Conservation (phyloP, 768 basidiomycete species). For the Tulasnella sp. region DNA sequence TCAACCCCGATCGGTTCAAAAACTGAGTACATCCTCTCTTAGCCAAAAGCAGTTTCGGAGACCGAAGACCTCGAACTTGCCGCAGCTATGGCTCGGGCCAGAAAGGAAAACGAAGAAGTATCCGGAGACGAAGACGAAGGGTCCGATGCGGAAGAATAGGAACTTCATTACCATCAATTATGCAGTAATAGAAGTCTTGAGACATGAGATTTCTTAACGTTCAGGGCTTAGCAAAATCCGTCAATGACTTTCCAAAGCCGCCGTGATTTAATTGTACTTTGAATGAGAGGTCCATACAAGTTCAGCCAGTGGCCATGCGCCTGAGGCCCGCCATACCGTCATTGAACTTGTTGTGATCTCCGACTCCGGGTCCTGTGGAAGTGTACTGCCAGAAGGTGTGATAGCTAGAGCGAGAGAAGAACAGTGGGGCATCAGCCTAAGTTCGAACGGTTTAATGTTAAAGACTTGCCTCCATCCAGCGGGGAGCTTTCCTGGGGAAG, state of each 20-base stretch:
- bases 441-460: not conserved
- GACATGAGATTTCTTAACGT: not conserved
- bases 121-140: constrained; percentile 89
- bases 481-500: constrained; percentile 52
- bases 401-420: constrained; percentile 14
- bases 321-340: constrained; percentile 20
- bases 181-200: not conserved
- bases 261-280: no score
- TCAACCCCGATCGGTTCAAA: not conserved
- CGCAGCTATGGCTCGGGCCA: constrained; percentile 92
- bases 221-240: no score
- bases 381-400: constrained; percentile 34
- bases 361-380: constrained; percentile 2
- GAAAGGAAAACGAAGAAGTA: constrained; percentile 91
- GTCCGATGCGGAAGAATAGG: constrained; percentile 37
- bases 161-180: not conserved
- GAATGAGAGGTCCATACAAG: no score
- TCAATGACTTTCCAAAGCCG: no score
- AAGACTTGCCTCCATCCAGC: constrained; percentile 53
- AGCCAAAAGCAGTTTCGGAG: constrained; percentile 98
- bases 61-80: constrained; percentile 97
- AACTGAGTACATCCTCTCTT: not conserved
- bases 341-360: constrained; percentile 21
- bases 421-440: not conserved
- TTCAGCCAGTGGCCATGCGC: not conserved